Evolutionary conservation across 1,139 yeast genomes (phyloP), one percentile per base, ranked within the genome.

Genomic region (Candida sojae): DNA sequence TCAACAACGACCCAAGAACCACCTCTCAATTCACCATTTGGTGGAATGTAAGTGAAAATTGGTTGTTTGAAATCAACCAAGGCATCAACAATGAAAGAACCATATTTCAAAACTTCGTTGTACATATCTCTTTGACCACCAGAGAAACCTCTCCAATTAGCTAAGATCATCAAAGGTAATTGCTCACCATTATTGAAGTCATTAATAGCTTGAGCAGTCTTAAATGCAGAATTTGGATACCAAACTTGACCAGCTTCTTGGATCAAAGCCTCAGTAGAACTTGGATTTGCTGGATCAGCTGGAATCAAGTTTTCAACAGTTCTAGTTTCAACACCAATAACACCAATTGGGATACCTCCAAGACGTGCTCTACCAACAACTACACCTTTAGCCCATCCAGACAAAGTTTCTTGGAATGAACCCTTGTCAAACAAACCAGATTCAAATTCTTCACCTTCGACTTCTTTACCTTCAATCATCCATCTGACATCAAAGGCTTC

Each of bases 61-160:
- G 99, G 99, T 72, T 92, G 99, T 69, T 90, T 90, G 81, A 86
- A 93, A 61, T 86, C 97, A 59, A 91, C 96, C 55, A 93, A 80
- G 10, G 99, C 97, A 68, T 93, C 99, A 56, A 93, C 99, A 72
- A 93, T 93, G 70, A 80, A 91, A 4, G 98, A 85, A 66, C 99
- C 99, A 66, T 89, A 93, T 71, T 93, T 93, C 74, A 93, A 84
- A 46, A 93, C 96, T 74, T 93, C 99, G 64, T 92, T 90, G 82
- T 88, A 95, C 99, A 93, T 93, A 71, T 93, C 99, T 68, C 97
- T 88, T 78, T 95, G 99, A 71, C 99, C 99, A 78, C 99, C 99
- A 57, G 97, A 91, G 83, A 93, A 93, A 64, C 99, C 99, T 84
- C 99, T 88, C 99, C 99, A 93, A 81, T 93, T 93, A 50, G 99